Evolutionary conservation across 148 eudicot genomes (phyloP).

Genomic region (Euryodendron excelsum): DNA sequence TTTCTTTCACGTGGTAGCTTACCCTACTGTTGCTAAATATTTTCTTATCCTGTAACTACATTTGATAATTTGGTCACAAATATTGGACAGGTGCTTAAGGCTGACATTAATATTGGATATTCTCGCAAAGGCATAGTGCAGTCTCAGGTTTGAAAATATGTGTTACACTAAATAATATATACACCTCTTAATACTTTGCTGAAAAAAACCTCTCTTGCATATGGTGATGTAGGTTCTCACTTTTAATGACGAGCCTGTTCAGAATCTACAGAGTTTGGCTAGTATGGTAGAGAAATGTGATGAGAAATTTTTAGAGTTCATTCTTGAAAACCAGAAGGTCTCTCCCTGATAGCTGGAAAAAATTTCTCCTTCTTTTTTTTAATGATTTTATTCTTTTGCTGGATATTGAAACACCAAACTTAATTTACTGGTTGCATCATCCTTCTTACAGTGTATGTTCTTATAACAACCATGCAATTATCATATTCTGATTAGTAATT

Average conservation of each 20-base stretch:
- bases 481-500: too few relatives aligned
- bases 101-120: neutral
- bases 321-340: constrained; percentile 42
- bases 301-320: constrained; percentile 40
- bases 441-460: too few relatives aligned
- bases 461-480: too few relatives aligned
- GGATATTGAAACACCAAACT: neutral
- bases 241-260: constrained; percentile 41
- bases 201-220: neutral
- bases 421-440: too few relatives aligned
- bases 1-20: neutral
- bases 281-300: constrained; percentile 34
- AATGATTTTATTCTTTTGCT: neutral
- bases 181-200: neutral
- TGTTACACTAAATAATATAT: neutral
- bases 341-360: too few relatives aligned
- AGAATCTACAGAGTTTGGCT: constrained; percentile 41
- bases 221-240: constrained; percentile 26
- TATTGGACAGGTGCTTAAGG: neutral
- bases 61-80: neutral
- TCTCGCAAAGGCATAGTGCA: neutral
- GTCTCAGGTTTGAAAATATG: neutral
- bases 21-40: neutral
- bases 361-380: neutral
- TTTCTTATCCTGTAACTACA: too few relatives aligned